These are phyloP conservation scores for barrel medic (Medicago truncatula) DNA, from an alignment of 306 rosid genomes.

Conservation along the genomic window DNA sequence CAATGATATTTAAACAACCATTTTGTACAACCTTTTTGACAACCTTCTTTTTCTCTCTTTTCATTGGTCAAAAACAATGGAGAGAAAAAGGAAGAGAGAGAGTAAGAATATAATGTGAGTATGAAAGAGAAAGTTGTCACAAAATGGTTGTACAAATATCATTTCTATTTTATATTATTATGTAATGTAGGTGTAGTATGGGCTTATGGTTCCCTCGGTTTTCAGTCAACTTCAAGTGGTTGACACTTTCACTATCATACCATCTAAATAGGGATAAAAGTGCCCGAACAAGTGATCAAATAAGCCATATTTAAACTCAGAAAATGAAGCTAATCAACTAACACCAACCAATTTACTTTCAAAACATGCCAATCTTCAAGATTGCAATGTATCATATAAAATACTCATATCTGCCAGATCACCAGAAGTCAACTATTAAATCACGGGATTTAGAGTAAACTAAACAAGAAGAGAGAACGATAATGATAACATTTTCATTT, in stretches of 20 bases:
- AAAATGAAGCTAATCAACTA: conserved; percentile 1
- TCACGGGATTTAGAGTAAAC: conserved; percentile 9
- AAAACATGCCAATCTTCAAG: conserved; percentile 2
- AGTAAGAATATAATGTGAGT: no score
- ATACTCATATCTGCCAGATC: background rate
- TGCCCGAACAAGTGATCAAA: background rate
- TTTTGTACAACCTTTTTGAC: no score
- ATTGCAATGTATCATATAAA: conserved; percentile 23
- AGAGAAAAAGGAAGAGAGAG: no score
- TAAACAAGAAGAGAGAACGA: conserved; percentile 4
- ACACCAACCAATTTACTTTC: background rate
- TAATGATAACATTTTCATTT: background rate
- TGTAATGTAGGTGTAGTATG: background rate
- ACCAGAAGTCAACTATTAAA: conserved; percentile 1
- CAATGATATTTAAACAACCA: no score
- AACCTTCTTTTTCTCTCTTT: no score
- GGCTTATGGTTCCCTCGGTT: background rate
- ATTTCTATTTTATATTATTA: no score
- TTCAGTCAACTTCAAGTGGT: background rate
- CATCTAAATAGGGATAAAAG: conserved; percentile 8
- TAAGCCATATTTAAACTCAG: conserved; percentile 3
- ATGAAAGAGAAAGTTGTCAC: no score
- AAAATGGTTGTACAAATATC: no score
- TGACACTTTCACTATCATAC: background rate
- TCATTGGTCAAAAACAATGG: no score